Evolutionary conservation across 2,329 filamentous ascomycete species (phyloP).

Genomic region (Paraphaeosphaeria minitans): DNA sequence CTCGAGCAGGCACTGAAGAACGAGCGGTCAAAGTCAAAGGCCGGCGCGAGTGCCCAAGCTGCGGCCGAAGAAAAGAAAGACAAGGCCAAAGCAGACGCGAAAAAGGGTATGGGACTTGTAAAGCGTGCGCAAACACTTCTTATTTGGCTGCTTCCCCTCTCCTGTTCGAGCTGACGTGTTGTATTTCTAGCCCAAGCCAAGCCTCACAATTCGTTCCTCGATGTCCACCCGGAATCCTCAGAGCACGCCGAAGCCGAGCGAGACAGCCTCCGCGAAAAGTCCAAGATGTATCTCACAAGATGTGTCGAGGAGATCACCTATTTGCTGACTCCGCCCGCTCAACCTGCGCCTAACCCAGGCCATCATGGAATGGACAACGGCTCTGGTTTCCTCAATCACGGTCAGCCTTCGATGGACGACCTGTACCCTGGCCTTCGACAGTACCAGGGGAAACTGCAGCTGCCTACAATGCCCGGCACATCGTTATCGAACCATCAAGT

Average conservation of each 20-base stretch:
- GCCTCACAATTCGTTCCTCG: conserved; percentile 57
- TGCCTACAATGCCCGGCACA: conserved; percentile 41
- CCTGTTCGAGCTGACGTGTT: conserved; percentile 30
- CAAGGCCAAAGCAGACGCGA: conserved; percentile 37
- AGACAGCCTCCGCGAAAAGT: conserved; percentile 66
- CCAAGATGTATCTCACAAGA: conserved; percentile 66
- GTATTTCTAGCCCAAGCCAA: conserved; percentile 51
- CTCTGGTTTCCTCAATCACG: conserved; percentile 52
- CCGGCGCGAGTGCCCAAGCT: conserved; percentile 57
- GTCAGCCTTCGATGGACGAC: conserved; percentile 64
- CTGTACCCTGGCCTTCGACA: conserved; percentile 59
- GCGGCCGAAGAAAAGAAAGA: conserved; percentile 48
- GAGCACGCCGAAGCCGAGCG: conserved; percentile 57
- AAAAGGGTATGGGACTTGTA: conserved; percentile 30
- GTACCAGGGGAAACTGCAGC: conserved; percentile 59
- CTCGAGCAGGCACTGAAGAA: conserved; percentile 87
- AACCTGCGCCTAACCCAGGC: conserved; percentile 59
- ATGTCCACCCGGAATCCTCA: conserved; percentile 51
- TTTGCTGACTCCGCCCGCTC: conserved; percentile 67
- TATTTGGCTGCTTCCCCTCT: not conserved
- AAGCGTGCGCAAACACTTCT: conserved; percentile 32
- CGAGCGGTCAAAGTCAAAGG: conserved; percentile 73
- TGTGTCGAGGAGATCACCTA: conserved; percentile 72
- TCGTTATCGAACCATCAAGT: conserved; percentile 67
- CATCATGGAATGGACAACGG: conserved; percentile 44